These are phyloP conservation scores for Ceratocystiopsis sp. DNA, from an alignment of 2,329 filamentous ascomycete species.

Conservation along the genomic window DNA sequence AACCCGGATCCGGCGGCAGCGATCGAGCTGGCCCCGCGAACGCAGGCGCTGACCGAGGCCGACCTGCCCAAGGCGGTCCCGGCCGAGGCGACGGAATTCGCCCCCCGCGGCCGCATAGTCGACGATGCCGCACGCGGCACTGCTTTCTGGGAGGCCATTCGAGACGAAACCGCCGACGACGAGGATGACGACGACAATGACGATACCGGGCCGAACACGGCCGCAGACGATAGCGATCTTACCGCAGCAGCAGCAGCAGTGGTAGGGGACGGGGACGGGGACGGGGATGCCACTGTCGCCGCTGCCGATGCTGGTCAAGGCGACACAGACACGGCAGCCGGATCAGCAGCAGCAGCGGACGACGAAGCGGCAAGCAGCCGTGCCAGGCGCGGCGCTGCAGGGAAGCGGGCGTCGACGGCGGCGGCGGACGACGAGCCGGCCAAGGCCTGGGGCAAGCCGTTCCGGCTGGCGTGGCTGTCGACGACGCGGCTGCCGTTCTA, in stretches of 20 bases:
- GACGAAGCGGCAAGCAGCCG: too few relatives aligned
- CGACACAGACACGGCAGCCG: too few relatives aligned
- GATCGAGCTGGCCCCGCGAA: conserved; percentile 51
- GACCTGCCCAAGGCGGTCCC: conserved; percentile 66
- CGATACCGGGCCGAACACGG: not conserved
- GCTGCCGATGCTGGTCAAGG: conserved; percentile 10
- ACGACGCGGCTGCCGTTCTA: conserved; percentile 76
- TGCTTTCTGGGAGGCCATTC: conserved; percentile 85
- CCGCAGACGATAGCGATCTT: not conserved
- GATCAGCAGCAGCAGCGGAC: too few relatives aligned
- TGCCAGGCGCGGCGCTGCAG: too few relatives aligned
- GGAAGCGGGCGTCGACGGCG: conserved; percentile 21
- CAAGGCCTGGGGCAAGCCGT: conserved; percentile 78
- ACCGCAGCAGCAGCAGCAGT: too few relatives aligned
- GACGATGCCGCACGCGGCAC: conserved; percentile 88
- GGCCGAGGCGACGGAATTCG: conserved; percentile 60
- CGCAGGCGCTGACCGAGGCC: conserved; percentile 37
- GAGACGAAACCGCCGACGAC: conserved; percentile 15
- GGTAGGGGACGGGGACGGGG: too few relatives aligned
- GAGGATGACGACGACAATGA: not conserved
- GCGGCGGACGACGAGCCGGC: too few relatives aligned
- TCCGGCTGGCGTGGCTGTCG: conserved; percentile 79
- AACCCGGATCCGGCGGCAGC: conserved; percentile 56
- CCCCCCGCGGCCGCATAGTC: conserved; percentile 72
- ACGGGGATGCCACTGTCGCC: too few relatives aligned